Evolutionary conservation across 768 basidiomycete genomes (phyloP), one percentile per base, ranked within the genome.

Genomic region (Kwoniella shandongensis): DNA sequence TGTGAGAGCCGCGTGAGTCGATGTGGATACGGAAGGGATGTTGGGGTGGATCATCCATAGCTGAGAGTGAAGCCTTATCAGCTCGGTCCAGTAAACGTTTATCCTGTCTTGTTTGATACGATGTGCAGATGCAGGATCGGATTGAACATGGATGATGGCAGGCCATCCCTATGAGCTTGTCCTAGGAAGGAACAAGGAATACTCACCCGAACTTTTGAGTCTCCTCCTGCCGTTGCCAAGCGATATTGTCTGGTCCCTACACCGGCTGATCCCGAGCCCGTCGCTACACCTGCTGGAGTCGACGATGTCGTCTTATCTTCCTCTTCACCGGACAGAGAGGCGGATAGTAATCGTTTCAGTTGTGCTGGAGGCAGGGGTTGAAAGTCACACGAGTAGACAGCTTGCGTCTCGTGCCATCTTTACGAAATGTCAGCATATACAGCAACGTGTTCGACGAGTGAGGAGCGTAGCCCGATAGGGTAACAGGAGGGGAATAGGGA

Each of bases 1-100:
- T 5, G 56, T 70, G 23, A 50, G 39, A 29, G 63, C 61, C 1
- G 62, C 57, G 38, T 70, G 71, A 12, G 66, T 61, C 1, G 67
- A 50, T 15, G 82, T 81, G 2, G 83, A 79, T 2, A 66, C 35
- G 20, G 90, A 86, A 15, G 86, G 78, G 51, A 96, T 88, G 75
- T 94, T 88, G 10, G 93, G 93, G 75, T 93, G 84, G 25, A 96
- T 89, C 84, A 88, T 86, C 94, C 93, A 96, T 63, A 97, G 75
- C 91, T 93, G 54, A 23, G 38, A 25, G 35, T 13, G 25, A 41
- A 0, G 48, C 25, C 22, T 18, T 22, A 30, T 54, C 52, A 54
- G 52, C 52, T 54, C 29, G 29, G n/a, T n/a, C n/a, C n/a, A n/a
- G n/a, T n/a, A n/a, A n/a, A n/a, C n/a, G n/a, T n/a, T n/a, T n/a